These are phyloP conservation scores for Dactylellina parvicollis DNA, from an alignment of 2,329 filamentous ascomycete genomes.

Conservation along the genomic window DNA sequence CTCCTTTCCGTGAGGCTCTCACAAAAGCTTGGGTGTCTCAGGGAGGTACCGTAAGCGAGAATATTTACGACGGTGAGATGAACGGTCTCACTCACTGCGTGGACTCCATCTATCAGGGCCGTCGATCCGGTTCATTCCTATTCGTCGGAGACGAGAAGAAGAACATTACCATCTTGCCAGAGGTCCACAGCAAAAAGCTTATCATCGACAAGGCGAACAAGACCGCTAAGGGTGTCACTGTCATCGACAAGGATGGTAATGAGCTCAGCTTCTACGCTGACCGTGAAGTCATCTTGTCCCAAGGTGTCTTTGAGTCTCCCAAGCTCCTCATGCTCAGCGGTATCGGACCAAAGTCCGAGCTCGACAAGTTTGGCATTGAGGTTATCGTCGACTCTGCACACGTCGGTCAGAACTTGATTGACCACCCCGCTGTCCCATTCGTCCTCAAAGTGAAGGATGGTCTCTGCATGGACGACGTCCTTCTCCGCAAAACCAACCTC, in stretches of 20 bases:
- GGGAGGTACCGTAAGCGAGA: conserved; percentile 66
- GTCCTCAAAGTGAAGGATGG: conserved; percentile 63
- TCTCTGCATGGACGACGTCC: conserved; percentile 59
- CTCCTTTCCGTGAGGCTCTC: conserved; percentile 62
- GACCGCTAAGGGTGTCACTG: conserved; percentile 64
- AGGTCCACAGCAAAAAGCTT: conserved; percentile 66
- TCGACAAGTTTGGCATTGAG: conserved; percentile 61
- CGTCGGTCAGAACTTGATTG: conserved; percentile 63
- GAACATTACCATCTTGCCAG: conserved; percentile 67
- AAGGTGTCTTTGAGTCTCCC: conserved; percentile 67
- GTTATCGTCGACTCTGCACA: conserved; percentile 60
- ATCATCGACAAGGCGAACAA: conserved; percentile 65
- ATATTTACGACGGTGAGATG: conserved; percentile 69
- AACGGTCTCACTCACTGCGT: conserved; percentile 67
- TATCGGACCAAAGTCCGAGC: conserved; percentile 63
- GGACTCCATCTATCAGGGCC: conserved; percentile 70
- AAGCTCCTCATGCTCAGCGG: conserved; percentile 68
- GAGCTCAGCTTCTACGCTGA: conserved; percentile 65
- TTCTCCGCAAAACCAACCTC: conserved; percentile 61
- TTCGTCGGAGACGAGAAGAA: conserved; percentile 66
- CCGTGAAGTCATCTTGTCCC: conserved; percentile 66
- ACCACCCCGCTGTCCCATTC: conserved; percentile 62
- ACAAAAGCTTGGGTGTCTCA: conserved; percentile 67
- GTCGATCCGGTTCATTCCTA: conserved; percentile 66
- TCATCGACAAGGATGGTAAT: conserved; percentile 62